Base-by-base conservation (phyloP, 495 filamentous ascomycete species). In the Paragyromitra xinjiangensis region DNA sequence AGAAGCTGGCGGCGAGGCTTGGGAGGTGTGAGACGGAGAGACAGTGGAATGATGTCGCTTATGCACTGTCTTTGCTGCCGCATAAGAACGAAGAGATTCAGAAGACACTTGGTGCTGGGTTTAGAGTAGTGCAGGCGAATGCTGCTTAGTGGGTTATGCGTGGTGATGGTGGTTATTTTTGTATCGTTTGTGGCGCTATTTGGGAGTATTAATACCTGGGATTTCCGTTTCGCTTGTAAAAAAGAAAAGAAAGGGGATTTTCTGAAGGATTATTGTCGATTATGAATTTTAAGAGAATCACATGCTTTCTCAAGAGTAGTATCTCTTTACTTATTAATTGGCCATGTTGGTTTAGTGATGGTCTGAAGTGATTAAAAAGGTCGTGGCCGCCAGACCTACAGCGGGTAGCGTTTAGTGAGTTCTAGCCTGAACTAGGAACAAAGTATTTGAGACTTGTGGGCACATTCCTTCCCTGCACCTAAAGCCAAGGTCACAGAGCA, bases 21-120 rank as follows among this genome's bases (percentile, higher is more conserved):
- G 86, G 90, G 1, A 87, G 95, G 51, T 98, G 94, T 77, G 94
- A 98, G 81, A 95, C 87, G 12, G 94, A 99, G 84, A 88, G 93
- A 62, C 95, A 98, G 80, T 99, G 96, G 96, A 95, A 92, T 80
- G 96, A 99, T 85, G 94, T 97, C 45, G 92, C 95, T 9, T 99
- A 93, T 85, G 93, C 94, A 3, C 83, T 99, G 26, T 92, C 92
- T 29, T 83, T 98, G 70, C 84, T 98, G 58, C 95, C 93, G 79
- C 96, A 98, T 81, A 99, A 98, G 87, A 98, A 98, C 77, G 96
- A 99, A 84, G 95, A 98, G 16, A 98, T 99, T 66, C 87, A 88
- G 45, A 97, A 96, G 86, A 85, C 91, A 19, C 87, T 99, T 12
- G 85, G 86, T 22, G 92, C 91, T 72, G 96, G 96, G 11, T 98